Conservation (phyloP, 768 basidiomycete genomes). For the Pleurotus tuoliensis region DNA sequence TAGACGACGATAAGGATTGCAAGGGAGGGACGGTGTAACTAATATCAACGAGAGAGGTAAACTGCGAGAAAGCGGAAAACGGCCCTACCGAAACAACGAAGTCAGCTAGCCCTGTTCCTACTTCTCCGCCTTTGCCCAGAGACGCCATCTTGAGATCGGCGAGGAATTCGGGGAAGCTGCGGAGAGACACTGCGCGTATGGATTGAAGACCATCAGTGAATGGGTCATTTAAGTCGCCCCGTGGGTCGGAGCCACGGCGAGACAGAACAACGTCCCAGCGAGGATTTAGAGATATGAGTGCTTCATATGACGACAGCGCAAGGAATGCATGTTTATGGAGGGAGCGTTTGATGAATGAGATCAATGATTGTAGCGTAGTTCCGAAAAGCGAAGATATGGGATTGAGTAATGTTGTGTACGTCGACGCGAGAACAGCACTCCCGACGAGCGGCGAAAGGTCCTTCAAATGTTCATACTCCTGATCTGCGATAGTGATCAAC, state of each 20-base stretch:
- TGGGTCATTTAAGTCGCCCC: slow-evolving; percentile 53
- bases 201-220: slow-evolving; percentile 65
- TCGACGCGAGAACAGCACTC: slow-evolving; percentile 45
- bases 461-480: slow-evolving; percentile 61
- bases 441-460: slow-evolving; percentile 61
- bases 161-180: slow-evolving; percentile 82
- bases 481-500: slow-evolving; percentile 64
- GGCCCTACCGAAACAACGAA: slow-evolving; percentile 49
- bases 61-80: neutral
- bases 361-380: slow-evolving; percentile 59
- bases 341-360: slow-evolving; percentile 66
- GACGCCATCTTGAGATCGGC: slow-evolving; percentile 72
- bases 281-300: slow-evolving; percentile 49
- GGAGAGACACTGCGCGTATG: slow-evolving; percentile 64
- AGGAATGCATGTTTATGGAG: slow-evolving; percentile 78
- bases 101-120: slow-evolving; percentile 62
- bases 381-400: slow-evolving; percentile 67
- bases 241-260: slow-evolving; percentile 39
- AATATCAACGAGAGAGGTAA: neutral
- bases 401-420: slow-evolving; percentile 57
- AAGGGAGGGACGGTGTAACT: neutral
- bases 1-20: slow-evolving; percentile 19
- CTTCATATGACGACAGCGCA: slow-evolving; percentile 67
- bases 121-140: slow-evolving; percentile 50
- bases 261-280: slow-evolving; percentile 67